Evolutionary conservation across 2,329 filamentous ascomycete species (phyloP).

Genomic region (Coniochaeta sp.): DNA sequence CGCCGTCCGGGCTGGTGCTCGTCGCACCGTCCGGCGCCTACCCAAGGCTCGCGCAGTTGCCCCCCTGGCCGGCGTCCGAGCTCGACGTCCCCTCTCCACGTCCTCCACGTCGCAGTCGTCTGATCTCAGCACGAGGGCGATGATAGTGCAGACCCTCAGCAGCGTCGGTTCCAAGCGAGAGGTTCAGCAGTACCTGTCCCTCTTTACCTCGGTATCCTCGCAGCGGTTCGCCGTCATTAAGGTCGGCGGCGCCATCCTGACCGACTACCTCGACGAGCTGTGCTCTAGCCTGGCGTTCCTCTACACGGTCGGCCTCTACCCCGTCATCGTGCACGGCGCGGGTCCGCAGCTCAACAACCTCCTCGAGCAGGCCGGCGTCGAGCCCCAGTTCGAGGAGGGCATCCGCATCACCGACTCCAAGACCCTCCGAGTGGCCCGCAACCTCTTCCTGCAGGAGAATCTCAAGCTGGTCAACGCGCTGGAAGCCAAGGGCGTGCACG

Average conservation of each 20-base stretch:
- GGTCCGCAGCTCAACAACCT: conserved; percentile 92
- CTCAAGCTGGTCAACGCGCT: conserved; percentile 84
- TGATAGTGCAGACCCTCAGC: conserved; percentile 84
- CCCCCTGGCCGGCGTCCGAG: conserved; percentile 15
- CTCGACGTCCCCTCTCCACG: conserved; percentile 26
- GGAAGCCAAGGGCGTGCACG: conserved; percentile 82
- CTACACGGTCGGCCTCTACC: conserved; percentile 89
- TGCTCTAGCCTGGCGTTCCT: conserved; percentile 85
- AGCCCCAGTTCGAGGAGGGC: conserved; percentile 93
- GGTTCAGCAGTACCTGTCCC: conserved; percentile 93
- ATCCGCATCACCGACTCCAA: conserved; percentile 94
- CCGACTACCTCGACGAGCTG: conserved; percentile 86
- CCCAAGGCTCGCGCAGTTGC: conserved; percentile 13
- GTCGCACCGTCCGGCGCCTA: conserved; percentile 29
- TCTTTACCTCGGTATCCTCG: conserved; percentile 93
- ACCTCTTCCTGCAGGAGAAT: conserved; percentile 93
- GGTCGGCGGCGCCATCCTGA: conserved; percentile 92
- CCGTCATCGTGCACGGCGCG: conserved; percentile 90
- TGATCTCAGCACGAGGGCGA: conserved; percentile 63
- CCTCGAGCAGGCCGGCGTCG: conserved; percentile 82
- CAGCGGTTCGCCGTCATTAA: conserved; percentile 99
- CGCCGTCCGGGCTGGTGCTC: conserved; percentile 34
- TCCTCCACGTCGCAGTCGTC: conserved; percentile 23
- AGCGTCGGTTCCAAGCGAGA: conserved; percentile 95
- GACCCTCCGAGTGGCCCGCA: conserved; percentile 83